Percentiles rank a stretch among this genome's conserved stretches.
Conservation (phyloP, 257 asterid genomes). For the Vinca minor region DNA sequence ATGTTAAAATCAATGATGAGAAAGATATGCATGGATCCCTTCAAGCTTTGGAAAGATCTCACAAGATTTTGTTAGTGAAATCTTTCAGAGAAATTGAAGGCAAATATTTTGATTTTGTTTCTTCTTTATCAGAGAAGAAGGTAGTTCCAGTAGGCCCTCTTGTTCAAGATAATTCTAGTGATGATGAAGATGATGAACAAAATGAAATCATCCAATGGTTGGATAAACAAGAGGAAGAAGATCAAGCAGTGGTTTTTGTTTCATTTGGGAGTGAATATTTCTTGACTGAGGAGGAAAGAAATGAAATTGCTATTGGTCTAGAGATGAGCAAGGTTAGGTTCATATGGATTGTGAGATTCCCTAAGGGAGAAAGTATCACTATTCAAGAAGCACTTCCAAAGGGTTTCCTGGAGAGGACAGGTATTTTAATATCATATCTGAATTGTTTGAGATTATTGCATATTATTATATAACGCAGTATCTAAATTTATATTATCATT, state of each 20-base stretch:
- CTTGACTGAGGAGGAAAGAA: constrained; percentile 14
- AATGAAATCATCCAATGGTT: constrained; percentile 16
- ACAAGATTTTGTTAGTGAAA: constrained; percentile 14
- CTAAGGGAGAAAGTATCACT: constrained; percentile 8
- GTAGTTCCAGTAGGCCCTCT: constrained; percentile 20
- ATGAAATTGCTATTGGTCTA: constrained; percentile 15
- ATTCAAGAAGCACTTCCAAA: constrained; percentile 18
- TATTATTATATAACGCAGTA: too few species aligned
- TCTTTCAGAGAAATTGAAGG: constrained; percentile 17
- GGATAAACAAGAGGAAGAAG: constrained; percentile 4
- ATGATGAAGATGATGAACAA: constrained; percentile 11
- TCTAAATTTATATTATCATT: too few species aligned
- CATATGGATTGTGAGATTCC: constrained; percentile 28
- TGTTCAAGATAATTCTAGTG: constrained; percentile 6
- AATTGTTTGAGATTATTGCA: too few species aligned
- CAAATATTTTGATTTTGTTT: constrained; percentile 8
- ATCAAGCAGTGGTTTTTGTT: constrained; percentile 16
- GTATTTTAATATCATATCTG: too few species aligned
- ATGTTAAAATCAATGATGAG: not conserved
- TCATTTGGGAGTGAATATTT: constrained; percentile 27
- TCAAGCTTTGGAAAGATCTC: constrained; percentile 8
- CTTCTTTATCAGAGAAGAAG: constrained; percentile 2
- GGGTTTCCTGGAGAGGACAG: constrained; percentile 19
- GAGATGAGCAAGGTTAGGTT: constrained; percentile 22
- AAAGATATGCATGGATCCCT: constrained; percentile 4